Evolutionary conservation across 1,139 yeast species (phyloP), one percentile per base, ranked within the genome.

Genomic region (Meyerozyma athensensis): DNA sequence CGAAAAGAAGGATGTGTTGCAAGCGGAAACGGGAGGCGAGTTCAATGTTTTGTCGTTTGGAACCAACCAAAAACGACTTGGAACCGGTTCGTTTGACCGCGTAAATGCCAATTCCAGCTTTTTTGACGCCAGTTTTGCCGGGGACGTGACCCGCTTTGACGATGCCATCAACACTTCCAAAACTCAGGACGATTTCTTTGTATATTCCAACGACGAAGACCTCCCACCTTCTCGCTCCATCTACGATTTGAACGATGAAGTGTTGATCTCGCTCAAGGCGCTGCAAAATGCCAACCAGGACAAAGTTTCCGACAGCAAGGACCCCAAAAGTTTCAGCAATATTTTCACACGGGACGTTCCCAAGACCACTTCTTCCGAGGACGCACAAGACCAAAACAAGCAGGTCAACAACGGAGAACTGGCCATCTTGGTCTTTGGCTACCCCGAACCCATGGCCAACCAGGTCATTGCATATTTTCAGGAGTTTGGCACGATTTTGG

Each of bases 351-450:
- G 63, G 35, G 48, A 34, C 12, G 19, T 32, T 13, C 31, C 38
- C 8, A 38, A 43, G 18, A 34, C 37, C 19, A 40, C 34, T 12
- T 38, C 33, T 9, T 38, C 34, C 6, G 48, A 44, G n/a, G 26
- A 30, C 2, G 26, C 38, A 1, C 28, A 19, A 5, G 28, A 34
- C 2, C 9, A 35, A 10, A 44, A 36, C 10, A 57, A 56, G 41
- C 58, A 65, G 8, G 45, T 59, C 40, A 45, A 48, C 34, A 48
- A 57, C 37, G 59, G 61, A 22, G 86, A 79, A 42, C 68, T 79
- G 34, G 86, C 95, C 0, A 85, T 92, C 2, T 63, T 89, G 31
- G 87, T 90, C 9, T 89, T 86, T 61, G 97, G 97, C 1, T 90
- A 86, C 57, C 89, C 95, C 1, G 92, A 90, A 50, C 69, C 78